Evolutionary conservation across 2,329 filamentous ascomycete genomes (phyloP), one percentile per base, ranked within the genome.

Genomic region (Epichloe festucae): DNA sequence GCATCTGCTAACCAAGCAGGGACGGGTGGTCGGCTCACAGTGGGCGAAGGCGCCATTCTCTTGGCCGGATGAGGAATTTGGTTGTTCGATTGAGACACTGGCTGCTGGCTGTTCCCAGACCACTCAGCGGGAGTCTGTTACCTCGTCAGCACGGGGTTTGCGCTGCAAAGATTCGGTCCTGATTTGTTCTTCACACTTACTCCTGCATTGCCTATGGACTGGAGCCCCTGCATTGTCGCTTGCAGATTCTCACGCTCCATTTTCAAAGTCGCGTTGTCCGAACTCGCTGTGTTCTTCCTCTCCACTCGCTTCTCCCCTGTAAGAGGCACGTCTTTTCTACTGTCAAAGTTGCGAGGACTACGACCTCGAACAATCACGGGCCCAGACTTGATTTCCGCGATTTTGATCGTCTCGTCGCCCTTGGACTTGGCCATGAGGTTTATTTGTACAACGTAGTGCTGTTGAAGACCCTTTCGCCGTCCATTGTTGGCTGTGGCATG

Each of bases 401-500:
- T 82, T 56, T 78, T 79, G 51, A 85, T 73, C 23, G 82, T 79
- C 11, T 85, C 89, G 1, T 86, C 73, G 1, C 70, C 69, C 49
- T 77, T 73, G n/a, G 88, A 72, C 50, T 86, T 91, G 19, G 86
- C 89, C 39, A 93, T 72, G 10, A 96, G 76, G 66, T 84, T 89
- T 53, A 97, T 82, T 54, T 88, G 84, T 46, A 97, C 87, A 2
- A 94, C 78, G 64, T 96, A 97, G 66, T 96, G 90, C 66, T 97
- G 91, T 65, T 97, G 91, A 46, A 96, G 72, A 57, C 95, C 91
- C 69, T 96, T 96, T 58, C 91, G 79, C 50, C 91, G 81, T 12
- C 91, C 91, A 63, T 97, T 97, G 66, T 97, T 97, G 48, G 91
- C 91, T 0, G 91, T 97, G 2, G 91, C 91, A 59, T 95, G 93